Evolutionary conservation across 2,329 filamentous ascomycete genomes (phyloP).

Genomic region (Trichoderma gracile): DNA sequence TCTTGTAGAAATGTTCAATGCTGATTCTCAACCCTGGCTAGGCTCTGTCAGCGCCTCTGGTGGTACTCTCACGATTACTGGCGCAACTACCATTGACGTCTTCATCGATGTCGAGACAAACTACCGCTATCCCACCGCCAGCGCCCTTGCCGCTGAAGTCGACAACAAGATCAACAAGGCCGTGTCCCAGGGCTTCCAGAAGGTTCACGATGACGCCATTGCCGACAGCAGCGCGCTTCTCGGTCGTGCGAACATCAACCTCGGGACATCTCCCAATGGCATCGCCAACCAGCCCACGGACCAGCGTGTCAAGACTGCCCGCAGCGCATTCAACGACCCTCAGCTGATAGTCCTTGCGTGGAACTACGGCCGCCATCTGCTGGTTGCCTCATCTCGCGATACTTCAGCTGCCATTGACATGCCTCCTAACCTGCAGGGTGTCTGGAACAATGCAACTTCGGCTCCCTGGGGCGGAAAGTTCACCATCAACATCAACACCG

Average conservation of each 20-base stretch:
- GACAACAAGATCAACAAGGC: slow-evolving; percentile 31
- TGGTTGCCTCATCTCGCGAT: slow-evolving; percentile 32
- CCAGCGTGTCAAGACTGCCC: slow-evolving; percentile 26
- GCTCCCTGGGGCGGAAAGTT: slow-evolving; percentile 47
- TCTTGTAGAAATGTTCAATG: not conserved
- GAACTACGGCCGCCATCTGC: slow-evolving; percentile 34
- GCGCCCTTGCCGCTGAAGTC: slow-evolving; percentile 31
- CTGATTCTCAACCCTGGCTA: slow-evolving; percentile 1
- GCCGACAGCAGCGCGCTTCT: slow-evolving; percentile 30
- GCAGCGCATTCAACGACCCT: slow-evolving; percentile 26
- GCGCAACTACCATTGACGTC: slow-evolving; percentile 32
- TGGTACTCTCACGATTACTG: slow-evolving; percentile 27
- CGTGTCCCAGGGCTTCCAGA: slow-evolving; percentile 26
- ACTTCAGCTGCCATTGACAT: slow-evolving; percentile 28
- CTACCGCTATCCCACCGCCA: slow-evolving; percentile 31
- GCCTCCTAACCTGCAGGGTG: slow-evolving; percentile 34
- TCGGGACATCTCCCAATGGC: slow-evolving; percentile 30
- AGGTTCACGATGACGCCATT: slow-evolving; percentile 29
- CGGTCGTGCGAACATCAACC: slow-evolving; percentile 30
- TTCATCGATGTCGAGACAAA: slow-evolving; percentile 34
- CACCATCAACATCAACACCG: slow-evolving; percentile 50
- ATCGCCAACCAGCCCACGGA: slow-evolving; percentile 22
- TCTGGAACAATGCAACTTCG: slow-evolving; percentile 33
- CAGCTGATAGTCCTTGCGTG: slow-evolving; percentile 32
- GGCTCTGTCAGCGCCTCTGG: slow-evolving; percentile 27